Evolutionary conservation across 2,329 filamentous ascomycete species (phyloP), one percentile per base, ranked within the genome.

Genomic region (Ophiostoma triangulosporum): DNA sequence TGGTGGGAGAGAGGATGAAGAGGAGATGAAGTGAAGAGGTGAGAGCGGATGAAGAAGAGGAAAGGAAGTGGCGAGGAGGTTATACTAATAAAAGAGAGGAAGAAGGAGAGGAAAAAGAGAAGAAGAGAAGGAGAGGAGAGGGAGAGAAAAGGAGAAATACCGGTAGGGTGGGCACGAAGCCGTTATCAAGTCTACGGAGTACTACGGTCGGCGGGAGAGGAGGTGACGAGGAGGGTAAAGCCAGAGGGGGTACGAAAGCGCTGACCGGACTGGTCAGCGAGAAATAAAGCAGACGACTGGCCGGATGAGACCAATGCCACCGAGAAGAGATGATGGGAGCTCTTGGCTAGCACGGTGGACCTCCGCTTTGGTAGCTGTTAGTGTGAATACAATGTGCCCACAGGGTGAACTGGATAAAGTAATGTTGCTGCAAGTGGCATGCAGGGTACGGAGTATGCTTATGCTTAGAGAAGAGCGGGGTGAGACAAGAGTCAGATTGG

Each of bases 121-220:
- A 36, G 45, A 51, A 27, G 29, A 46, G 29, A 31, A 54, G 49
- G 33, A 40, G 11, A 27, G 7, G 29, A 43, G 27, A 46, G 54
- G 32, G 36, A 24, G 12, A 11, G 7, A 27, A 46, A 31, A 46
- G 43, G 26, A 46, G 43, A 46, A 46, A 46, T 46, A 46, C 43
- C 43, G 43, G 43, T 3, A 46, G 48, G n/a, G 35, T 51, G 56
- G 54, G 51, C 31, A 48, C 26, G 57, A 54, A 50, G 56, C 45
- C 33, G 50, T 54, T 54, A 52, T 45, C 54, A 51, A 54, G 50
- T 57, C 40, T 26, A n/a, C n/a, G n/a, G n/a, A n/a, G n/a, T n/a
- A 12, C 22, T 26, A 31, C 20, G 31, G 32, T 26, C 26, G 15
- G 40, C 29, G 29, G 46, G 46, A 48, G 45, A 48, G 43, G 52